Evolutionary conservation across 371 early-diverging fungal genomes (phyloP).

Genomic region (Apophysomyces ossiformis): DNA sequence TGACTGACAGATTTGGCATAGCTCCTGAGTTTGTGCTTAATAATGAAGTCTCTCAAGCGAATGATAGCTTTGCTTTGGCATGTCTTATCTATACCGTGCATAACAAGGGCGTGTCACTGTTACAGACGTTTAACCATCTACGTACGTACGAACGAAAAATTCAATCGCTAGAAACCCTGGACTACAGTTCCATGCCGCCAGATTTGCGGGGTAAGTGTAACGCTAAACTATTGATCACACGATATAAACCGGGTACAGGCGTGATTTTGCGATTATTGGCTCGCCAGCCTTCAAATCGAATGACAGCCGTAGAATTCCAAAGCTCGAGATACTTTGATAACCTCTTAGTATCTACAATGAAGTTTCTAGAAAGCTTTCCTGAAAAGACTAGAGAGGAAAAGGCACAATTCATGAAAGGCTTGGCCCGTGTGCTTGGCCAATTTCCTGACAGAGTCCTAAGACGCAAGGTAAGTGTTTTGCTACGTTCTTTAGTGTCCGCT

Average conservation of each 20-base stretch:
- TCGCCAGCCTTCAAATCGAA: conserved; percentile 60
- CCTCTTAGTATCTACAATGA: conserved; percentile 77
- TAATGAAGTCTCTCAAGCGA: conserved; percentile 53
- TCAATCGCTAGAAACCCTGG: conserved; percentile 45
- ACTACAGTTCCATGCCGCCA: conserved; percentile 56
- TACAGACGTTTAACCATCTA: conserved; percentile 68
- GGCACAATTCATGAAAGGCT: conserved; percentile 79
- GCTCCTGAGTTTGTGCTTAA: conserved; percentile 83
- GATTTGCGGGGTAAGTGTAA: conserved; percentile 52
- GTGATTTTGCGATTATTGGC: conserved; percentile 61
- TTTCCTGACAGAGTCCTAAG: conserved; percentile 73
- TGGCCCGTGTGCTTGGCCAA: conserved; percentile 70
- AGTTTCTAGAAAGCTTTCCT: conserved; percentile 78
- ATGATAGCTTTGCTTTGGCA: conserved; percentile 85
- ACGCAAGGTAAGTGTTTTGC: conserved; percentile 55
- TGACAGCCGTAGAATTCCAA: conserved; percentile 68
- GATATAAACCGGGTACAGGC: conserved; percentile 16
- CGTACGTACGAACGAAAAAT: conserved; percentile 70
- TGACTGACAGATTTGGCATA: conserved; percentile 20
- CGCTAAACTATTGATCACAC: neutral
- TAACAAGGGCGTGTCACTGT: conserved; percentile 69
- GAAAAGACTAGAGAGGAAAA: conserved; percentile 83
- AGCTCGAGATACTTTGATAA: conserved; percentile 79
- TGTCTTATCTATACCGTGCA: conserved; percentile 81
- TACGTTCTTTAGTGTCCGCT: too few relatives aligned